Evolutionary conservation across 2,329 filamentous ascomycete species (phyloP).

Genomic region (Celoporthe dispersa): DNA sequence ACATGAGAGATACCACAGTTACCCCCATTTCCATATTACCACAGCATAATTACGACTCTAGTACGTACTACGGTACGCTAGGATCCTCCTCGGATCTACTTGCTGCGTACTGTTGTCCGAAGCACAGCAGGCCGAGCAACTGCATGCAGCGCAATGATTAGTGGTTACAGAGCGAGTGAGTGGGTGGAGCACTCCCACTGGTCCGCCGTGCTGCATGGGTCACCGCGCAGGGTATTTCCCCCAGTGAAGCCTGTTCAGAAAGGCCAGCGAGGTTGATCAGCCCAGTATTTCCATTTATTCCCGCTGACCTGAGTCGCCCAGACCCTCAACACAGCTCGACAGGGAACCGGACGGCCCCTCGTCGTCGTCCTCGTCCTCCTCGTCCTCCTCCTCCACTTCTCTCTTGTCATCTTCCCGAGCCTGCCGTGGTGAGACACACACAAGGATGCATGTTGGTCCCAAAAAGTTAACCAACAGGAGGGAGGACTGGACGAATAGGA

Average conservation of each 20-base stretch:
- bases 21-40: too few relatives aligned
- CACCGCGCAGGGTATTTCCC: background rate
- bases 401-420: background rate
- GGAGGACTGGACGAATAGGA: background rate
- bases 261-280: background rate
- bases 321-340: background rate
- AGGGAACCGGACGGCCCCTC: background rate
- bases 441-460: background rate
- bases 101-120: background rate
- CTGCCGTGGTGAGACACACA: background rate
- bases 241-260: background rate
- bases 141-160: background rate
- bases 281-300: slow-evolving; percentile 13
- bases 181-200: background rate
- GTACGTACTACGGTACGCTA: background rate
- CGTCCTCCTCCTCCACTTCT: background rate
- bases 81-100: background rate
- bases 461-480: background rate
- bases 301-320: slow-evolving; percentile 8
- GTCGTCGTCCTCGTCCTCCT: background rate
- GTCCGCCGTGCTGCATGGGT: background rate
- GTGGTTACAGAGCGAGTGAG: background rate
- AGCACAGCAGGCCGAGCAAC: background rate
- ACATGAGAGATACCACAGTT: too few relatives aligned
- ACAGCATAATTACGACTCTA: too few relatives aligned